Evolutionary conservation across 768 basidiomycete genomes (phyloP).

Genomic region (Termitomyces bulborhizus): DNA sequence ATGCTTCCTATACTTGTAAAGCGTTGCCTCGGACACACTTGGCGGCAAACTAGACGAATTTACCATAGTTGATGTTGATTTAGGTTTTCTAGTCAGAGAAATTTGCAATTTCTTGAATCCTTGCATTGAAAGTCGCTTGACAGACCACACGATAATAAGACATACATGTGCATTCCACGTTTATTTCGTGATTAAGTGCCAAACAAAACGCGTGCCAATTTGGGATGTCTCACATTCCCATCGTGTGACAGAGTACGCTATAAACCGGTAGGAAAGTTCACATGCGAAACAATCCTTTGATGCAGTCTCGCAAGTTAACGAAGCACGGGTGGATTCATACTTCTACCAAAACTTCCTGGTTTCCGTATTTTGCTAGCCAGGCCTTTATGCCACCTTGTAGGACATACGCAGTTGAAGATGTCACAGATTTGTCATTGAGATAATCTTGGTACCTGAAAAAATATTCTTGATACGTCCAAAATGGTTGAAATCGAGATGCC

Average conservation of each 20-base stretch:
- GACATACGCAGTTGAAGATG: conserved; percentile 31
- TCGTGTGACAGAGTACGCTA: not conserved
- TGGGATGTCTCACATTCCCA: not conserved
- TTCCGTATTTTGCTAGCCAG: conserved; percentile 31
- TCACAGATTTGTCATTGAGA: conserved; percentile 24
- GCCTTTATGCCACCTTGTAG: conserved; percentile 37
- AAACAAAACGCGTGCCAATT: not conserved
- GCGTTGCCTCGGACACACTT: not conserved
- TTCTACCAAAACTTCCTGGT: conserved; percentile 24
- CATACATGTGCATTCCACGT: not conserved
- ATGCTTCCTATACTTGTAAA: conserved; percentile 61
- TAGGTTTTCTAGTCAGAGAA: not conserved
- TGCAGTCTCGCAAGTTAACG: not conserved
- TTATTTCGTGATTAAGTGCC: not conserved
- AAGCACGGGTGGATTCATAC: not conserved
- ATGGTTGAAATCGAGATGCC: not conserved
- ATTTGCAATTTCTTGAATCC: conserved; percentile 4
- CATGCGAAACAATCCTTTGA: not conserved
- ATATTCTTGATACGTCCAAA: not conserved
- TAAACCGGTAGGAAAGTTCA: not conserved
- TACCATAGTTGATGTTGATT: not conserved
- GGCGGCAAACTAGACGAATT: not conserved
- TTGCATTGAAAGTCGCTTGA: not conserved
- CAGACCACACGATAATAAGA: no score
- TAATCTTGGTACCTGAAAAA: conserved; percentile 43